Base-by-base conservation (phyloP, 805 yeast genomes). In the Teunomyces stri region DNA sequence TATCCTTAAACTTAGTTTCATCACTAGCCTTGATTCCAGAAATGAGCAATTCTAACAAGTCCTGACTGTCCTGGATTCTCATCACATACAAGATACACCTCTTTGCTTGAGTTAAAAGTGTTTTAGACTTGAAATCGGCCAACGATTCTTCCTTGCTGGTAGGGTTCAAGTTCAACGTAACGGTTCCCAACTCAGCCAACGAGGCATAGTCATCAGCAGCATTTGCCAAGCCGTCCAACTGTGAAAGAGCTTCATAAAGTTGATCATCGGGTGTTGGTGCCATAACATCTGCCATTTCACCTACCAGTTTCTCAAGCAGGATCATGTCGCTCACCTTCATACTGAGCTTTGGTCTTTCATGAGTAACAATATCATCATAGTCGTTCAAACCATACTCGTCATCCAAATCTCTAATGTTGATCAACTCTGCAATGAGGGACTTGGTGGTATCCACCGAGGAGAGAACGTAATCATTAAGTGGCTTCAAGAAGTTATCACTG, bases 51-150 rank as follows among this genome's bases (percentile, higher is more conserved):
- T 87, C 92, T 46, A 85, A 76, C 40, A 92, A 73, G 52, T 82
- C 84, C 1, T 78, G 71, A 21, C 83, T 83, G 11, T 80, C 79
- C 69, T 94, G 97, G 5, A 94, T 87, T 53, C 90, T 82, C 51
- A 91, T 81, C 58, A 92, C 81, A 59, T 89, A 89, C 12, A 86
- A 68, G n/a, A 91, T 69, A 54, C 90, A 85, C 51, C 96, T 73
- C 62, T 92, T 92, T 0, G 87, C 89, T 59, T 89, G 90, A 45
- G 89, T 77, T 57, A 85, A 70, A 27, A 88, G 66, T 5, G 85
- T 70, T 44, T 78, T 78, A 33, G 76, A 65, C 57, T 82, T 84
- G 1, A 82, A 77, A 44, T 85, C 88, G 5, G 72, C 72, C 16
- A 75, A 55, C 5, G 76, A 69, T 20, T 69, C 73, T 43, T 77